These are phyloP conservation scores for Yamadazyma endophytica DNA, from an alignment of 805 yeast genomes.

Conservation along the genomic window DNA sequence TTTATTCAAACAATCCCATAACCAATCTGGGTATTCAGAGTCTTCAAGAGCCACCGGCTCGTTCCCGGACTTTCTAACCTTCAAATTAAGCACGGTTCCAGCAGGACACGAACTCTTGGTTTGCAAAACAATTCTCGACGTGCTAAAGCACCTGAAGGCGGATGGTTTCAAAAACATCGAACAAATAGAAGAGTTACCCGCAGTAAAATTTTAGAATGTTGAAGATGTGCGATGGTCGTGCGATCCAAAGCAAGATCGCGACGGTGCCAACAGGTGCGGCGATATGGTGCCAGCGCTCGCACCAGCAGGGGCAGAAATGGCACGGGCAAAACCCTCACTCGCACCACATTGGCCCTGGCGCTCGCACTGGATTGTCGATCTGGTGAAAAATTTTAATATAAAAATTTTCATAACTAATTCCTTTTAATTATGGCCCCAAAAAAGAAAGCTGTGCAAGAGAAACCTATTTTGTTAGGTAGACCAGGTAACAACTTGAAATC, in stretches of 20 bases:
- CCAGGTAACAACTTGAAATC: constrained; percentile 50
- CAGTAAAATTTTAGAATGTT: not conserved
- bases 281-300: not conserved
- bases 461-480: constrained; percentile 70
- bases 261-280: not conserved
- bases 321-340: too few relatives aligned
- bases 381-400: not conserved
- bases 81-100: constrained; percentile 70
- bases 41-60: constrained; percentile 89
- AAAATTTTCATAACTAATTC: not conserved
- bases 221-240: too few relatives aligned
- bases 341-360: too few relatives aligned
- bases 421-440: constrained; percentile 76
- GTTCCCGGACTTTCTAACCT: constrained; percentile 72
- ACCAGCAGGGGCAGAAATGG: not conserved
- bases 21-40: constrained; percentile 89
- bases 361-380: too few relatives aligned
- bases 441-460: constrained; percentile 58
- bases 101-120: constrained; percentile 46
- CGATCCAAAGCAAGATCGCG: not conserved
- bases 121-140: constrained; percentile 1
- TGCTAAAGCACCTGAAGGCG: constrained; percentile 3
- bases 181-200: constrained; percentile 6
- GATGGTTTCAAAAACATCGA: not conserved
- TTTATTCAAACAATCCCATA: constrained; percentile 79